Evolutionary conservation across 2,329 filamentous ascomycete genomes (phyloP).

Genomic region (Clarireedia paspali): DNA sequence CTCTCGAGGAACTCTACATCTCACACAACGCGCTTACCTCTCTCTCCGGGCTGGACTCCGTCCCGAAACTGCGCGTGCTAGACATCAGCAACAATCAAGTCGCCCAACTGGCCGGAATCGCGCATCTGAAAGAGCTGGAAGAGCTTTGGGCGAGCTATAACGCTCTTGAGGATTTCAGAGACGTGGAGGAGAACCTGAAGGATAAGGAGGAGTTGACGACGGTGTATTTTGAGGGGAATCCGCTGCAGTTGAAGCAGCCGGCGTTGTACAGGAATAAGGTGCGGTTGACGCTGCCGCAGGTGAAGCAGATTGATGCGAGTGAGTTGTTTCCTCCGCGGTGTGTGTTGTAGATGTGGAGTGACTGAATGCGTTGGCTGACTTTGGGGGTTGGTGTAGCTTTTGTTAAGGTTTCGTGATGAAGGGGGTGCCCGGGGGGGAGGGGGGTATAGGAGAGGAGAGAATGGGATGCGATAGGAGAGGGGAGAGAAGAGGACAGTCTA

Average conservation of each 20-base stretch:
- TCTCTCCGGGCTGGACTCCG: slow-evolving; percentile 61
- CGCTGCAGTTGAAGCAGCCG: slow-evolving; percentile 70
- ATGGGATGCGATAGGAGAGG: background rate
- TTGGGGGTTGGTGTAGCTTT: slow-evolving; percentile 18
- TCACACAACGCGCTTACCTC: slow-evolving; percentile 86
- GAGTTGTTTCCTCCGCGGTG: slow-evolving; percentile 38
- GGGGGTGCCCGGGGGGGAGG: background rate
- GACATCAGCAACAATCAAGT: slow-evolving; percentile 90
- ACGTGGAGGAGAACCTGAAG: slow-evolving; percentile 69
- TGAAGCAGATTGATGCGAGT: slow-evolving; percentile 96
- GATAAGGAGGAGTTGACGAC: slow-evolving; percentile 78
- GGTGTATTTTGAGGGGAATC: slow-evolving; percentile 95
- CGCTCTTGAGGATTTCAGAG: slow-evolving; percentile 67
- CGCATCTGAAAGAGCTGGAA: slow-evolving; percentile 62
- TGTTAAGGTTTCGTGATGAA: slow-evolving; percentile 27
- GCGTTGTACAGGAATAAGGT: slow-evolving; percentile 93
- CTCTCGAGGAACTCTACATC: slow-evolving; percentile 89
- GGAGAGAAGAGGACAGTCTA: too few relatives aligned
- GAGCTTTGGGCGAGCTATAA: slow-evolving; percentile 96
- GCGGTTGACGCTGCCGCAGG: slow-evolving; percentile 73
- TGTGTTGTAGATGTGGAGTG: background rate
- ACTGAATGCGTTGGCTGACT: too few relatives aligned
- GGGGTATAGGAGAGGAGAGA: background rate
- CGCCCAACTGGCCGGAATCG: slow-evolving; percentile 63
- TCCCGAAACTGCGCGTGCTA: slow-evolving; percentile 63